These are phyloP conservation scores for Coemansia sp. DNA, from an alignment of 192 early-diverging fungal species.

Conservation along the genomic window DNA sequence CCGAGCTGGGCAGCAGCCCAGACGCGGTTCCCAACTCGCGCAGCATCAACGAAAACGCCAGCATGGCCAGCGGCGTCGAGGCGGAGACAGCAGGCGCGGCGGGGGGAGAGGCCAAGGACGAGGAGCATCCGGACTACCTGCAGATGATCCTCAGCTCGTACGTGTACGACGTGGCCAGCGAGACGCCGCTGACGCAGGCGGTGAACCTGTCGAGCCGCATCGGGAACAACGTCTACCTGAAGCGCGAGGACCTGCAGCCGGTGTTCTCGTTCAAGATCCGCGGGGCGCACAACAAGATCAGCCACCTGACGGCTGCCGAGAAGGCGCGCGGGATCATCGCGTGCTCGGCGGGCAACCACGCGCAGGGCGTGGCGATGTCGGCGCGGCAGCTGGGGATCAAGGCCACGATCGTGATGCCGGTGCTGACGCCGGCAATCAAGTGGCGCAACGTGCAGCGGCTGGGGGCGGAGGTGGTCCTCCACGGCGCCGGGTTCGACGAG, in stretches of 20 bases:
- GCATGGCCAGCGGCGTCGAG: constrained; percentile 14
- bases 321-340: constrained; percentile 84
- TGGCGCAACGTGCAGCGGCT: constrained; percentile 85
- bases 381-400: constrained; percentile 88
- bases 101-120: neutral
- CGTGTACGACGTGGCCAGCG: constrained; percentile 90
- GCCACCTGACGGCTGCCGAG: constrained; percentile 75
- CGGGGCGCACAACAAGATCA: constrained; percentile 93
- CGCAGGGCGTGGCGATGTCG: constrained; percentile 92
- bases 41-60: constrained; percentile 44
- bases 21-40: constrained; percentile 40
- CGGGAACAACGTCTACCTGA: constrained; percentile 71
- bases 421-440: constrained; percentile 74
- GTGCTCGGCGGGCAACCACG: constrained; percentile 98
- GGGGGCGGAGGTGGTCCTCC: constrained; percentile 85
- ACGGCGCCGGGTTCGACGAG: constrained; percentile 92
- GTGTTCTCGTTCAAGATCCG: constrained; percentile 98
- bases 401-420: constrained; percentile 98
- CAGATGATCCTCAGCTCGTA: constrained; percentile 87
- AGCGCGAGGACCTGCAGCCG: constrained; percentile 95
- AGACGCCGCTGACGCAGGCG: constrained; percentile 85
- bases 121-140: constrained; percentile 75
- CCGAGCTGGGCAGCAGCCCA: no score
- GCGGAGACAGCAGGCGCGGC: neutral
- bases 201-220: constrained; percentile 72